Conservation (phyloP, 1,284 basidiomycete species). For the Tremellales sp. region DNA sequence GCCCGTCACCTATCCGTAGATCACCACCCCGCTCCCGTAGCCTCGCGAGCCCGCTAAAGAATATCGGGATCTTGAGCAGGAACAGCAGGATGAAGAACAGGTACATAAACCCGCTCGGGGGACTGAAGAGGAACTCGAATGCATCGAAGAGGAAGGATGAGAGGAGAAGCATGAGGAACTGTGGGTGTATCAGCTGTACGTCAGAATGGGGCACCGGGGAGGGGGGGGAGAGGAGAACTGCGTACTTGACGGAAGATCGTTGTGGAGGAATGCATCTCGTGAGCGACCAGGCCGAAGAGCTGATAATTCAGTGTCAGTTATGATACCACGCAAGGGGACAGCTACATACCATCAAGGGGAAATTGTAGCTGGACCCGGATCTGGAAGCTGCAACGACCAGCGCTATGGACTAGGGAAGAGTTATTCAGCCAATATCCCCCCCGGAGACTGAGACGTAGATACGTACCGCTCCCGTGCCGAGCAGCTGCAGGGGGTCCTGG, state of each 20-base stretch:
- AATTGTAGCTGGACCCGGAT: conserved; percentile 32
- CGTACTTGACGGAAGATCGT: conserved; percentile 26
- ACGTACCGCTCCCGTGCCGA: conserved; percentile 27
- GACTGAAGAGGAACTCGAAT: conserved; percentile 14
- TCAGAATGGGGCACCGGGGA: too few relatives aligned
- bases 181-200: not conserved
- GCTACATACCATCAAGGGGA: conserved; percentile 36
- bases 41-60: conserved; percentile 24
- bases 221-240: too few relatives aligned
- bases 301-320: conserved; percentile 4
- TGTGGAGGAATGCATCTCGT: conserved; percentile 31
- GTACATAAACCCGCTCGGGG: conserved; percentile 18
- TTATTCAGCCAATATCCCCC: not conserved
- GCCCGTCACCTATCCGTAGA: conserved; percentile 14
- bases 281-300: conserved; percentile 39
- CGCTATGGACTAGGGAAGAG: conserved; percentile 18
- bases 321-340: not conserved
- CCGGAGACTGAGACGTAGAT: not conserved
- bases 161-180: conserved; percentile 34
- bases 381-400: conserved; percentile 21
- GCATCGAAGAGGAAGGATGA: conserved; percentile 35
- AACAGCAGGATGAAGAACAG: conserved; percentile 22
- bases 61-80: conserved; percentile 36
- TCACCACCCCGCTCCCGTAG: conserved; percentile 40
- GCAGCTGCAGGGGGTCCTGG: conserved; percentile 32